Base-by-base conservation (phyloP, 2,329 filamentous ascomycete species). In the Colletotrichum viniferum region DNA sequence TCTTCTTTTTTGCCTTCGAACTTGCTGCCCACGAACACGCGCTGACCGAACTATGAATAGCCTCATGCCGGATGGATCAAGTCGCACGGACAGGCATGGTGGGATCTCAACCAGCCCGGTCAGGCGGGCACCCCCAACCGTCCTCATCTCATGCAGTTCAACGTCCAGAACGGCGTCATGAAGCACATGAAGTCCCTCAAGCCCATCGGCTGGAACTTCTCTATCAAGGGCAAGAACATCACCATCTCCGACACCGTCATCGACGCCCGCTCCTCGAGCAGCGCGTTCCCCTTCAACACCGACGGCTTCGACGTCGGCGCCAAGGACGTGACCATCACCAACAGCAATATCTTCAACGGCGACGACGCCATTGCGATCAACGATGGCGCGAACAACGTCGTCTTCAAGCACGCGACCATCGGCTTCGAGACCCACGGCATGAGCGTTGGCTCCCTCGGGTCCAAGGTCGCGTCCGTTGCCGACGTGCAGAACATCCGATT, bases 61-160 rank as follows among this genome's bases (percentile, higher is more conserved):
- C 76, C 73, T 70, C 68, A 73, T 3, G 69, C 71, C n/a, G 85
- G 86, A 69, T 87, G 85, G 85, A 86, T 87, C 76, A 82, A 86
- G 71, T 86, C 84, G 4, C 85, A 87, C 66, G 86, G 86, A 28
- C 85, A 87, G 77, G 80, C 81, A 2, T 87, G 86, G 86, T 87
- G 85, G 85, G 85, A 87, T 68, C 81, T 82, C 8, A 87, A 87
- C 75, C 81, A 82, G 3, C 76, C 79, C 8, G 84, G 84, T 38
- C 81, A 81, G 52, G 84, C 84, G 26, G 86, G 86, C 12, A 80
- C 84, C 14, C 78, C 79, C 16, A 82, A 81, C 38, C 81, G 86
- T 7, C 86, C 86, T 12, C 85, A 86, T 76, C 79, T 87, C 12
- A 82, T 86, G 78, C 80, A 79, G 32, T 84, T 85, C 79, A 82